Base-by-base conservation (phyloP, 352 stramenopile genomes). In the Ochromonadaceae sp. region DNA sequence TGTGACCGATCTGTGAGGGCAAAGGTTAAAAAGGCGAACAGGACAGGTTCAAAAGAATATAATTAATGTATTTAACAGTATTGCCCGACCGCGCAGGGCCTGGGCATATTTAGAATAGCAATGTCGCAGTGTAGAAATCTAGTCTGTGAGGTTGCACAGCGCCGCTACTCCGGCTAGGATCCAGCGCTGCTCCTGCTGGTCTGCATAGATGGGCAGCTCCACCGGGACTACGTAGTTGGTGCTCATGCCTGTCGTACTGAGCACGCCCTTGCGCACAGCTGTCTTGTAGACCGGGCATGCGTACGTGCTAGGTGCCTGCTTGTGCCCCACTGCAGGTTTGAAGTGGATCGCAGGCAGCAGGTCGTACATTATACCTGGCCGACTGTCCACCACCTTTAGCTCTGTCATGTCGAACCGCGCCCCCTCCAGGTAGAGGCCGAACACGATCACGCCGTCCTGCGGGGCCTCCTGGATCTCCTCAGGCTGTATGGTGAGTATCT, bases 211-310 rank as follows among this genome's bases (percentile, higher is more conserved):
- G 0, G 84, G 84, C 20, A 96, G 67, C 47, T 92, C 87, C 14
- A 95, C 81, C 17, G 87, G 82, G 35, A 95, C 81, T 40, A 95
- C 85, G 70, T 87, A 95, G 72, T 95, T 95, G 43, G 86, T 95
- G 17, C 79, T 90, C 78, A 95, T 94, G 20, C 86, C 86, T 5
- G 86, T 95, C 17, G 86, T 95, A 35, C 76, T 88, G 36, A 95
- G 68, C 7, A 87, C 90, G 30, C 86, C 86, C 46, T 93, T 86
- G 7, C 88, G 75, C 48, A 88, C 84, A 1, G 81, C 87, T 15
- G 88, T 96, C 76, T 96, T 96, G 79, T 96, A 96, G 17, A 94
- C 81, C 7, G 88, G 87, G 59, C 86, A 95, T 32, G 80, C 75
- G 46, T 95, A 95, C 65, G 87, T 81, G 5, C 67, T 59, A 39